phyloP scores from a whole-genome alignment of 1,139 yeast species.

The Pichia sp. region DNA sequence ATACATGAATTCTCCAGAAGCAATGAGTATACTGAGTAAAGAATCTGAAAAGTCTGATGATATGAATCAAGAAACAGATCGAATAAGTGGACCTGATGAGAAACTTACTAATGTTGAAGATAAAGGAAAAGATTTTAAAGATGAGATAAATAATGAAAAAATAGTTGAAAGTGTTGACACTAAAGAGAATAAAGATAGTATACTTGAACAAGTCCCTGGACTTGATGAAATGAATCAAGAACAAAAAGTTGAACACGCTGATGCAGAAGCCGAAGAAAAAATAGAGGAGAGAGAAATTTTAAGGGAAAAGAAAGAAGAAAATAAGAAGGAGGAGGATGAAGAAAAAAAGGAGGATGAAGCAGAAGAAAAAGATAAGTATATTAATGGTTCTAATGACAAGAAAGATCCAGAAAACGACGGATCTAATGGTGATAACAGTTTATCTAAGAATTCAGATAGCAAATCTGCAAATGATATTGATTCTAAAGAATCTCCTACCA shows the following conservation, averaged over 20 bases:
- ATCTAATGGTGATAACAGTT: too few relatives aligned
- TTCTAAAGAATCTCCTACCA: too few relatives aligned
- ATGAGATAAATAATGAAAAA: neutral
- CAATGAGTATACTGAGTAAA: neutral
- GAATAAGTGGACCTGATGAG: too few relatives aligned
- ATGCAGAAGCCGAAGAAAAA: neutral
- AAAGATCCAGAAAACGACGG: too few relatives aligned
- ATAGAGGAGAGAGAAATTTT: neutral
- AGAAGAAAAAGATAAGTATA: neutral
- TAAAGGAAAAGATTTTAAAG: too few relatives aligned
- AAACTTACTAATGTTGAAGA: too few relatives aligned
- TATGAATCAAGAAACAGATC: too few relatives aligned
- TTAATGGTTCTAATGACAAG: too few relatives aligned
- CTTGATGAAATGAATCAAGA: neutral
- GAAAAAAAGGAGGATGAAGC: neutral
- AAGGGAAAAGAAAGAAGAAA: constrained; percentile 1
- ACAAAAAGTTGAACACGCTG: neutral
- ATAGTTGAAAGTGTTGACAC: too few relatives aligned
- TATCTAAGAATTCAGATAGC: too few relatives aligned
- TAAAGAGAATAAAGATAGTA: neutral
- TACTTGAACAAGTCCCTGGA: neutral
- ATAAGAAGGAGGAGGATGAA: constrained; percentile 1
- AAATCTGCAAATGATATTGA: too few relatives aligned
- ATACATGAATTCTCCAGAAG: constrained; percentile 4
- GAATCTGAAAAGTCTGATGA: too few relatives aligned